phyloP scores from a whole-genome alignment of 768 basidiomycete genomes.

The Xerocomus potaroensis region DNA sequence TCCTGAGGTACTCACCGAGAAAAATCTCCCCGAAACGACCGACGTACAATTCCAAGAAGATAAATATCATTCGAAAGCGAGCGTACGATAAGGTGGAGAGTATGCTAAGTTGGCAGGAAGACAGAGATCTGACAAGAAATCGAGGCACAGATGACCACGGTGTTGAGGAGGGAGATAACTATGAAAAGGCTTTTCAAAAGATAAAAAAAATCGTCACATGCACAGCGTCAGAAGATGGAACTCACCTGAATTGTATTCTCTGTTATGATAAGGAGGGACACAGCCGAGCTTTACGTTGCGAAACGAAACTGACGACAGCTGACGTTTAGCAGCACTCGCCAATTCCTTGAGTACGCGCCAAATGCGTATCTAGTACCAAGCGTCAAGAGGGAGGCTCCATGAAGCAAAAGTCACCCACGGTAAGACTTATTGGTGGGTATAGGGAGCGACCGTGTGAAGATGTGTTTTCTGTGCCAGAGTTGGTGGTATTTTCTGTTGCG shows the following conservation, averaged over 20 bases:
- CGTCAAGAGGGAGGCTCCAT: too few species aligned
- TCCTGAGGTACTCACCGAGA: slow-evolving; percentile 8
- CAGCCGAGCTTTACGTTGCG: slow-evolving; percentile 5
- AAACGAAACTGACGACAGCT: slow-evolving; percentile 12
- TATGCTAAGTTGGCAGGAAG: background rate
- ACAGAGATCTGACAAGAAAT: slow-evolving; percentile 2
- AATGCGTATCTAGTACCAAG: slow-evolving; percentile 18
- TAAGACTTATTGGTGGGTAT: slow-evolving; percentile 4
- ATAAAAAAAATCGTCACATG: background rate
- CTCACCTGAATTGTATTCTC: slow-evolving; percentile 24
- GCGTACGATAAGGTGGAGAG: background rate
- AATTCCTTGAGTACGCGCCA: slow-evolving; percentile 14
- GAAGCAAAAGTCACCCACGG: slow-evolving; percentile 15
- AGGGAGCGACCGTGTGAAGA: slow-evolving; percentile 8
- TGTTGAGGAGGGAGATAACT: background rate
- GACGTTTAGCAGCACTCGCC: slow-evolving; percentile 13
- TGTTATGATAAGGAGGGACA: slow-evolving; percentile 15
- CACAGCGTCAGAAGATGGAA: background rate
- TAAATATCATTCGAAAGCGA: slow-evolving; percentile 3
- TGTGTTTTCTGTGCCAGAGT: background rate
- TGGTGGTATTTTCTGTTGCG: slow-evolving; percentile 4
- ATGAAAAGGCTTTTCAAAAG: slow-evolving; percentile 18
- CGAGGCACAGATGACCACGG: background rate
- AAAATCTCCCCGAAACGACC: background rate
- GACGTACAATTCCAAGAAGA: background rate